Percentiles rank a stretch among this genome's conserved stretches.
These are phyloP conservation scores for Panicum hallii DNA, from an alignment of 202 grass and related monocot genomes.

Conservation along the genomic window DNA sequence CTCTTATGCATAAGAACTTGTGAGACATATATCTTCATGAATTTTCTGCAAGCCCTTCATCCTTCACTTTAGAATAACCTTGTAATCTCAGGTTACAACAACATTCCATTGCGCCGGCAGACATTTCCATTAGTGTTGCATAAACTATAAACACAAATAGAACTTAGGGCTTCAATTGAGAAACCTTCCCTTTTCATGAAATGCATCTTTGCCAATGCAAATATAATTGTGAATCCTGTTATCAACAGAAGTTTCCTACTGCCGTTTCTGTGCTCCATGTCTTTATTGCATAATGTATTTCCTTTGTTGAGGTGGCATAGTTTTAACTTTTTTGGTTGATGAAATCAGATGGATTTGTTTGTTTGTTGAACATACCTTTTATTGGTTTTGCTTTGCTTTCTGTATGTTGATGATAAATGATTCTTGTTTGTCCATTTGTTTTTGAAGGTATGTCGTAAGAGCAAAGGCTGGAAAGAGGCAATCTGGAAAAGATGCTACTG, in stretches of 20 bases:
- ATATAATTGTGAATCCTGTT: slow-evolving; percentile 21
- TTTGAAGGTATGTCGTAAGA: slow-evolving; percentile 93
- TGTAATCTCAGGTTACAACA: not conserved
- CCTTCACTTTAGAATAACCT: slow-evolving; percentile 20
- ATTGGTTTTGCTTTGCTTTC: not conserved
- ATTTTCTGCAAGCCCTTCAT: not conserved
- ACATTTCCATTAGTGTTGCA: not conserved
- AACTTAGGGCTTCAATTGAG: not conserved
- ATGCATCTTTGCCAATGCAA: not conserved
- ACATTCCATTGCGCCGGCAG: slow-evolving; percentile 3
- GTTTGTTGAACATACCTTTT: slow-evolving; percentile 7
- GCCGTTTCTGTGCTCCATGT: not conserved
- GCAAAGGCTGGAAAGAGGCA: slow-evolving; percentile 97
- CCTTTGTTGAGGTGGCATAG: slow-evolving; percentile 9
- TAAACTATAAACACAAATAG: not conserved
- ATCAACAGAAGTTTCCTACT: slow-evolving; percentile 9
- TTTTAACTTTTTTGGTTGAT: slow-evolving; percentile 17
- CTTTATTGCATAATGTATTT: not conserved
- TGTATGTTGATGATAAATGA: slow-evolving; percentile 1
- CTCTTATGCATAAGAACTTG: not conserved
- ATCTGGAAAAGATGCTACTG: slow-evolving; percentile 95
- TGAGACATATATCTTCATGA: slow-evolving; percentile 10
- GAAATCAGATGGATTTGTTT: not conserved
- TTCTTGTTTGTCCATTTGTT: slow-evolving; percentile 22
- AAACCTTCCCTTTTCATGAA: not conserved